phyloP scores from a whole-genome alignment of 257 asterid genomes.

The Echium plantagineum region DNA sequence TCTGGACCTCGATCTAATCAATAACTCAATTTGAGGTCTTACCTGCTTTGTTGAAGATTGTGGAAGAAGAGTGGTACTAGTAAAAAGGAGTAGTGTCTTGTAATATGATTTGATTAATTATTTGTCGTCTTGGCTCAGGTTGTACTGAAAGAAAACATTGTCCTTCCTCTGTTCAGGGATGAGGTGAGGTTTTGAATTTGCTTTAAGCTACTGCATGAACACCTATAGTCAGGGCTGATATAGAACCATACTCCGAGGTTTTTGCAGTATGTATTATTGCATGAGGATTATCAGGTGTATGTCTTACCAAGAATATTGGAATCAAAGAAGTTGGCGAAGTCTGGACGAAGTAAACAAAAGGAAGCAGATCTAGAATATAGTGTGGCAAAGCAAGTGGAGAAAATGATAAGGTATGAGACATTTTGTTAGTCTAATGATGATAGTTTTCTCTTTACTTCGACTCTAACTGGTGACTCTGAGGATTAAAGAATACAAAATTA shows the following conservation, averaged over 20 bases:
- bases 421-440: constrained; percentile 4
- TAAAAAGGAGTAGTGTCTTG: not conserved
- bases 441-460: constrained; percentile 9
- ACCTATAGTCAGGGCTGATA: constrained; percentile 5
- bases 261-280: constrained; percentile 74
- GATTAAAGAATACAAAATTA: not conserved
- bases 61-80: not conserved
- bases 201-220: constrained; percentile 1
- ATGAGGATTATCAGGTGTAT: constrained; percentile 82
- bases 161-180: constrained; percentile 77
- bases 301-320: constrained; percentile 88
- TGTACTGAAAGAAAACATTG: constrained; percentile 91
- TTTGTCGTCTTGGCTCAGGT: constrained; percentile 40
- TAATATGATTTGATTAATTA: constrained; percentile 7
- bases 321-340: constrained; percentile 95
- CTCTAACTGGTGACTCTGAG: not conserved
- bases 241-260: constrained; percentile 8
- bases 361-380: constrained; percentile 99
- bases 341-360: constrained; percentile 89
- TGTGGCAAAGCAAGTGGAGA: constrained; percentile 99
- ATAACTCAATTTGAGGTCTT: too few relatives aligned
- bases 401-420: constrained; percentile 84
- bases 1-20: too few relatives aligned
- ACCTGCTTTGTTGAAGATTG: not conserved
- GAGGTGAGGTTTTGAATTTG: constrained; percentile 50